These are phyloP conservation scores for Zoysia pacifica DNA, from an alignment of 176 grass and related monocot species.

Conservation along the genomic window DNA sequence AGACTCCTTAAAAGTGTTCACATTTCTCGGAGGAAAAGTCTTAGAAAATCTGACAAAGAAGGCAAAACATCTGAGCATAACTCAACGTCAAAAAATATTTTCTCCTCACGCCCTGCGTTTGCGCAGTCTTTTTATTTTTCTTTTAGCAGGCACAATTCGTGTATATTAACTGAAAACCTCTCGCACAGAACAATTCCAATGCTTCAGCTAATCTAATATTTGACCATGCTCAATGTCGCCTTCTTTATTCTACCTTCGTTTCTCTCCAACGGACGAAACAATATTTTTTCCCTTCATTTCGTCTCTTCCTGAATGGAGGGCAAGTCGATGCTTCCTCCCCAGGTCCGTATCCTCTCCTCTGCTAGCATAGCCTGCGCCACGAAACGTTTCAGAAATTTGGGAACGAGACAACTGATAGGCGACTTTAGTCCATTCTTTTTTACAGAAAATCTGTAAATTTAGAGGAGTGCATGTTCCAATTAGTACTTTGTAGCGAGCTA, in stretches of 20 bases:
- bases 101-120: not conserved
- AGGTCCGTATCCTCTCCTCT: constrained; percentile 54
- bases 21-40: too few species aligned
- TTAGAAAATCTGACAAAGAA: too few species aligned
- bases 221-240: not conserved
- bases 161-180: not conserved
- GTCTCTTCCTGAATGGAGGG: constrained; percentile 10
- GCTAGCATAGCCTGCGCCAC: constrained; percentile 52
- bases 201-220: not conserved
- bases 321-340: constrained; percentile 58
- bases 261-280: not conserved
- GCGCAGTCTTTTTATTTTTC: not conserved
- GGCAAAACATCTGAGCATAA: too few species aligned
- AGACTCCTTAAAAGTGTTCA: too few species aligned
- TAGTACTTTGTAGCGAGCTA: too few species aligned
- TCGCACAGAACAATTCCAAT: not conserved
- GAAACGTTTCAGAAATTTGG: not conserved
- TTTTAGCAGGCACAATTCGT: not conserved
- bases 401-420: not conserved
- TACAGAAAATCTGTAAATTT: too few species aligned
- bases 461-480: too few species aligned
- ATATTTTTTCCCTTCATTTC: not conserved
- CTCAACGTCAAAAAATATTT: not conserved
- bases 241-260: not conserved
- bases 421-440: too few species aligned